Conservation (phyloP, 208 protist genomes). For the Leptomonas pyrrhocoris region DNA sequence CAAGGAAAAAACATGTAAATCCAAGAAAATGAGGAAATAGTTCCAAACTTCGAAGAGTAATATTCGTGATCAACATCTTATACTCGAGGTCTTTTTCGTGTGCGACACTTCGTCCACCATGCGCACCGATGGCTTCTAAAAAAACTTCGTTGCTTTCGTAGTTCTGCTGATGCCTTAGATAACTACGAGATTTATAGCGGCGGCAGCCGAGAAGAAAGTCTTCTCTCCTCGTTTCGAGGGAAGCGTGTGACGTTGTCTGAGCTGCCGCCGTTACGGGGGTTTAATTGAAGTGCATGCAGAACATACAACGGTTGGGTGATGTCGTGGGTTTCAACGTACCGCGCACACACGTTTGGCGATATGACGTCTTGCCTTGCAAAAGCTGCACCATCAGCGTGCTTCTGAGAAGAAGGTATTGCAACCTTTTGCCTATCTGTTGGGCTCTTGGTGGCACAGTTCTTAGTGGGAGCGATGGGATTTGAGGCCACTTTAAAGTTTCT, state of each 20-base stretch:
- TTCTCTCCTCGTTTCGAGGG: neutral
- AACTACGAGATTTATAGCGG: constrained; percentile 1
- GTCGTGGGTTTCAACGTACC: neutral
- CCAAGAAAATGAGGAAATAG: neutral
- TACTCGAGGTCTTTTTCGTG: too few species aligned
- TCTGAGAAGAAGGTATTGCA: neutral
- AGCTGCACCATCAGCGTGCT: neutral
- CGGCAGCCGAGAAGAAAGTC: neutral
- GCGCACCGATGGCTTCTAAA: too few species aligned
- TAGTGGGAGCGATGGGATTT: neutral
- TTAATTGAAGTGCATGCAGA: constrained; percentile 4
- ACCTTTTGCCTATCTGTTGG: neutral
- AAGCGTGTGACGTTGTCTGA: neutral
- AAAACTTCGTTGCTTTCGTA: too few species aligned
- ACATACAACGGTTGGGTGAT: constrained; percentile 1
- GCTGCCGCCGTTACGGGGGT: constrained; percentile 1
- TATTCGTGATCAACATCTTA: neutral
- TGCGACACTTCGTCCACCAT: too few species aligned
- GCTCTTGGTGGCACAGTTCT: neutral
- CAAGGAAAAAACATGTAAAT: neutral
- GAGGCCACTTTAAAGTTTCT: neutral
- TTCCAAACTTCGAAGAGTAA: neutral
- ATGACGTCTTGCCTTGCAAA: constrained; percentile 1
- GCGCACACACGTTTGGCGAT: neutral
- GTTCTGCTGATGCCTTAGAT: neutral